A percentile compares a stretch with the other conserved stretches of the same genome.
Evolutionary conservation across 352 stramenopile genomes (phyloP).

Genomic region (Pythium brassicae): DNA sequence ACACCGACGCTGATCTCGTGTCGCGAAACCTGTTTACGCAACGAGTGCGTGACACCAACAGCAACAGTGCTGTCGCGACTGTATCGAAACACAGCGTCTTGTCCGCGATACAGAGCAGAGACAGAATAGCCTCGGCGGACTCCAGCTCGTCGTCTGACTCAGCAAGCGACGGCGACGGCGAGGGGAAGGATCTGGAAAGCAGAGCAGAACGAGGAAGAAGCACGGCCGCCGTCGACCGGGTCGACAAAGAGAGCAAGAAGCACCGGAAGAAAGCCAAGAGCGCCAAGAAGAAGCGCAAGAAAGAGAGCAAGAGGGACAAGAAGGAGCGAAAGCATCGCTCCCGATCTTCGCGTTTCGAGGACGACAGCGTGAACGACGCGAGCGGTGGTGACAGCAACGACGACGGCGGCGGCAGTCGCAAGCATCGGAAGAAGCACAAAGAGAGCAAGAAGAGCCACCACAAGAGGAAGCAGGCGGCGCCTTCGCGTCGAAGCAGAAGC

Average conservation of each 20-base stretch:
- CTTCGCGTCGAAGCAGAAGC: constrained; percentile 19
- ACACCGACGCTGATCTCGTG: no score
- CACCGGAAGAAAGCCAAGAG: constrained; percentile 15
- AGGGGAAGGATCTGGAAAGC: not conserved
- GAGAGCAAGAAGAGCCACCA: constrained; percentile 25
- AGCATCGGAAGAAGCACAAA: constrained; percentile 23
- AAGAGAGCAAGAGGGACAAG: constrained; percentile 18
- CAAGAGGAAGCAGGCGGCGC: constrained; percentile 17
- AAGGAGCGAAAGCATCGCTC: constrained; percentile 35
- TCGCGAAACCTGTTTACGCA: no score
- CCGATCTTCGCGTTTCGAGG: constrained; percentile 17
- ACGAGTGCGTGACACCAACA: not conserved
- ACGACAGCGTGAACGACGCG: constrained; percentile 17
- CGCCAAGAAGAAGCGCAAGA: constrained; percentile 10
- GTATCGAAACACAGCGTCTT: not conserved
- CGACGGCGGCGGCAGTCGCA: constrained; percentile 19
- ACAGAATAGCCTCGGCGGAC: constrained; percentile 7
- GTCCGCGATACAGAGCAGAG: not conserved
- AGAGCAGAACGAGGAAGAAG: not conserved
- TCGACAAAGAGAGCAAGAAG: constrained; percentile 9
- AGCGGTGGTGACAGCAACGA: constrained; percentile 1
- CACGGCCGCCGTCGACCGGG: constrained; percentile 1
- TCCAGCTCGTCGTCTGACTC: constrained; percentile 11
- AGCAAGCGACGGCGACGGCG: not conserved
- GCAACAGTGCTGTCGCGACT: constrained; percentile 9